A percentile compares a stretch with the other conserved stretches of the same genome.
phyloP scores from a whole-genome alignment of 2,329 filamentous ascomycete genomes.

The Pseudogymnoascus sp. region DNA sequence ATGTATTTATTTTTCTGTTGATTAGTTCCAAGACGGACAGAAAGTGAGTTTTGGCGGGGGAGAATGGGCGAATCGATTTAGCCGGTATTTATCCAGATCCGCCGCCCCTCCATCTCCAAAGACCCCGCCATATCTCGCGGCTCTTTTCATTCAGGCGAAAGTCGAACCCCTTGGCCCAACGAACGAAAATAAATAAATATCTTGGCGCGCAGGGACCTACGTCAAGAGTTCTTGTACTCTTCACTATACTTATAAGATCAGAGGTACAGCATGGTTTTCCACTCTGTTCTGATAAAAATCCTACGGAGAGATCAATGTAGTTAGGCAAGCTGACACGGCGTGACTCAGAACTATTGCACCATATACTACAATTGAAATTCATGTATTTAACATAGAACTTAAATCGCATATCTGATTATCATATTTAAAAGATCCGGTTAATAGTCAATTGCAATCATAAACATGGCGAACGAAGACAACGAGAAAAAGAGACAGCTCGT shows the following conservation, averaged over 20 bases:
- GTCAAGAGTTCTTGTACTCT: background rate
- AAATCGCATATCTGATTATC: background rate
- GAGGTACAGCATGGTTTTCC: background rate
- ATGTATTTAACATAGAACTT: background rate
- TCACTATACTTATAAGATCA: background rate
- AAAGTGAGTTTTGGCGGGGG: constrained; percentile 4
- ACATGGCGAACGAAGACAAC: constrained; percentile 1
- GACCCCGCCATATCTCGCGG: constrained; percentile 3
- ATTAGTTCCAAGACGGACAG: background rate
- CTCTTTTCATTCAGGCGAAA: constrained; percentile 7
- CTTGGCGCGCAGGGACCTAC: background rate
- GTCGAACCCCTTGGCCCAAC: background rate
- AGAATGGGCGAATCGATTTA: background rate
- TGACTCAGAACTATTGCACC: background rate
- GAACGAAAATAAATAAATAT: background rate
- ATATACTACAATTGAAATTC: background rate
- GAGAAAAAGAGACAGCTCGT: background rate
- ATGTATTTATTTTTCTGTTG: background rate
- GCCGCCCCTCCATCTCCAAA: constrained; percentile 2
- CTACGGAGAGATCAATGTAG: background rate
- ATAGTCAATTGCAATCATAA: background rate
- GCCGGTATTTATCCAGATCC: constrained; percentile 6
- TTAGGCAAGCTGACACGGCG: background rate
- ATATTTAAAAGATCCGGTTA: background rate
- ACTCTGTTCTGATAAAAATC: background rate